Conservation (phyloP, 306 rosid species). For the Corylus heterophylla region DNA sequence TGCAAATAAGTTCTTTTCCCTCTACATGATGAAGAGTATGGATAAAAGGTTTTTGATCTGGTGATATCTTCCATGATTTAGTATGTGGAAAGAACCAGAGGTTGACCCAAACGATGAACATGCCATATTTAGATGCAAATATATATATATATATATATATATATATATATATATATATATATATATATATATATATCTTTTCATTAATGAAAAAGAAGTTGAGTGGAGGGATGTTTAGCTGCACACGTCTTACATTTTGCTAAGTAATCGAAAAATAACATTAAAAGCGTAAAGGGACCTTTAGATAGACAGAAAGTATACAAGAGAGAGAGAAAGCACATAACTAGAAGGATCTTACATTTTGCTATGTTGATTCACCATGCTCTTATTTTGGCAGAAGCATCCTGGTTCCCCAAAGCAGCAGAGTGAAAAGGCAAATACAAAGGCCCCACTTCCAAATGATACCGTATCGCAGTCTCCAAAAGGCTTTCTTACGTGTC, state of each 20-base stretch:
- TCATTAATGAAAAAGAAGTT: too few species aligned
- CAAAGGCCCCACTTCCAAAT: slow-evolving; percentile 85
- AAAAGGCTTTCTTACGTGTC: slow-evolving; percentile 98
- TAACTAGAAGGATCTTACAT: background rate
- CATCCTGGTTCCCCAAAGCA: slow-evolving; percentile 81
- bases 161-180: too few species aligned
- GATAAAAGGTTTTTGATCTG: slow-evolving; percentile 1
- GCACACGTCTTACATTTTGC: background rate
- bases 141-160: too few species aligned
- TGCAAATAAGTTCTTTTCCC: background rate
- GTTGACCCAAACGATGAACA: background rate
- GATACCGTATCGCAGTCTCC: slow-evolving; percentile 54
- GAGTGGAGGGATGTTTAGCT: background rate
- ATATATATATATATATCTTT: too few species aligned
- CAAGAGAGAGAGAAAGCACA: too few species aligned
- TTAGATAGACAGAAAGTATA: too few species aligned
- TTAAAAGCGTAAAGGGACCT: too few species aligned
- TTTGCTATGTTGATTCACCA: background rate
- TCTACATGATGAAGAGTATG: background rate
- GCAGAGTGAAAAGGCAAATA: slow-evolving; percentile 62
- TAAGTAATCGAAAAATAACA: too few species aligned
- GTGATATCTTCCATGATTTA: background rate
- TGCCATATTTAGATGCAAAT: background rate
- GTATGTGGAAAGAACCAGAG: background rate
- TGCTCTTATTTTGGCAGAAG: slow-evolving; percentile 55